These are phyloP conservation scores for Dendrobium catenatum DNA, from an alignment of 106 monocot genomes.

Conservation along the genomic window DNA sequence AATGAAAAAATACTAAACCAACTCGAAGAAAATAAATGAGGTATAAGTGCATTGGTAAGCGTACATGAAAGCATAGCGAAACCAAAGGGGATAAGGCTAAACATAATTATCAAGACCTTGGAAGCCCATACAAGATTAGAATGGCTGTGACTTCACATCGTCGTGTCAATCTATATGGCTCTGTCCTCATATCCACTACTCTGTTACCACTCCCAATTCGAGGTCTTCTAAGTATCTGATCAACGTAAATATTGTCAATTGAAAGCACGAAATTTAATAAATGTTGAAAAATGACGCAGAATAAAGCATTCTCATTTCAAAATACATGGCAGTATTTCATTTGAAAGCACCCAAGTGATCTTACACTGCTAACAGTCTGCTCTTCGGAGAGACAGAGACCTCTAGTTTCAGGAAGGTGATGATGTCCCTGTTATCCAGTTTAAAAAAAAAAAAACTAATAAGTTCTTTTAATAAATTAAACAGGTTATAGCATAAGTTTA, in stretches of 20 bases:
- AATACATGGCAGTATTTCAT: not conserved
- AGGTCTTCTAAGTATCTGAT: conserved; percentile 71
- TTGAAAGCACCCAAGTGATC: conserved; percentile 6
- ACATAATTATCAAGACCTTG: conserved; percentile 48
- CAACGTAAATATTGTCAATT: not conserved
- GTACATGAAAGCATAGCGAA: too few species aligned
- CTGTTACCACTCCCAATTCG: conserved; percentile 59
- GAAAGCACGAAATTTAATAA: not conserved
- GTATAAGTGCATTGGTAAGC: too few species aligned
- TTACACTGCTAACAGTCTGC: conserved; percentile 85
- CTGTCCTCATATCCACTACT: conserved; percentile 51
- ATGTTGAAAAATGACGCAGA: not conserved
- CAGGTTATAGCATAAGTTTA: too few species aligned
- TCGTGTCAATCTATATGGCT: conserved; percentile 59
- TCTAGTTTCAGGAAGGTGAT: conserved; percentile 89
- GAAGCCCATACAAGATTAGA: conserved; percentile 82
- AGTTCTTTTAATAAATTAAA: not conserved
- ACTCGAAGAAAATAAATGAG: too few species aligned
- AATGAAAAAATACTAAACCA: too few species aligned
- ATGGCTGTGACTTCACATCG: conserved; percentile 89
- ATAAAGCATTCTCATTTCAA: not conserved
- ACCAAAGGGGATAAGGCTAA: too few species aligned
- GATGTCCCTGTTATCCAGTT: conserved; percentile 45
- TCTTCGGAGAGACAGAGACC: conserved; percentile 93
- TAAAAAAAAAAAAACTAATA: not conserved